A percentile compares a stretch with the other conserved stretches of the same genome.
Conservation (phyloP, 2,329 filamentous ascomycete genomes). For the Xylariaceae sp. region DNA sequence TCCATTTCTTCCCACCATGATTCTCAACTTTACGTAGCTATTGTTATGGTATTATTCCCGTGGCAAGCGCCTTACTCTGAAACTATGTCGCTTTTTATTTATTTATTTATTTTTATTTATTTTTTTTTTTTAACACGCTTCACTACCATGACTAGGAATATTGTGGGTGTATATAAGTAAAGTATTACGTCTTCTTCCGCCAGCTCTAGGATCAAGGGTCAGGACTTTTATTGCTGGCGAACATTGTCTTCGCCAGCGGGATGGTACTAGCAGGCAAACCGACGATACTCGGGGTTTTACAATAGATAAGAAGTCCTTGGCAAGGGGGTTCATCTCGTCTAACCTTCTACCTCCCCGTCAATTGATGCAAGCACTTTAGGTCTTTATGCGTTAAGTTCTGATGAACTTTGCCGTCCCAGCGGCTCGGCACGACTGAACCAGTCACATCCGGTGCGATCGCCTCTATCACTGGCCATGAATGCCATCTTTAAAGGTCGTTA, state of each 20-base stretch:
- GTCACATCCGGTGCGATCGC: neutral
- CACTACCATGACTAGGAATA: neutral
- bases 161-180: neutral
- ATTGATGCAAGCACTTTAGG: neutral
- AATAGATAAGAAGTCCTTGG: neutral
- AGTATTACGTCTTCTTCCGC: neutral
- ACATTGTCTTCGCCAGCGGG: neutral
- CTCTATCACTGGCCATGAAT: neutral
- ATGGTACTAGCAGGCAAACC: neutral
- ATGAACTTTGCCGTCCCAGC: neutral
- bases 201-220: neutral
- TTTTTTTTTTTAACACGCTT: neutral
- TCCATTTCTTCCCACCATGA: neutral
- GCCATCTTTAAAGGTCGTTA: neutral
- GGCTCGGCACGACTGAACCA: neutral
- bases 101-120: too few relatives aligned
- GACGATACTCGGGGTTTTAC: neutral
- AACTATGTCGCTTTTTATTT: too few relatives aligned
- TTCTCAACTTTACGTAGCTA: too few relatives aligned
- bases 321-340: neutral
- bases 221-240: neutral
- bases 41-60: constrained; percentile 1
- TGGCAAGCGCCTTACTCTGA: constrained; percentile 17
- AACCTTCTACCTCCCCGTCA: neutral
- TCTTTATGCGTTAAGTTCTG: neutral